phyloP scores from a whole-genome alignment of 768 basidiomycete genomes.

The Russula abietina region DNA sequence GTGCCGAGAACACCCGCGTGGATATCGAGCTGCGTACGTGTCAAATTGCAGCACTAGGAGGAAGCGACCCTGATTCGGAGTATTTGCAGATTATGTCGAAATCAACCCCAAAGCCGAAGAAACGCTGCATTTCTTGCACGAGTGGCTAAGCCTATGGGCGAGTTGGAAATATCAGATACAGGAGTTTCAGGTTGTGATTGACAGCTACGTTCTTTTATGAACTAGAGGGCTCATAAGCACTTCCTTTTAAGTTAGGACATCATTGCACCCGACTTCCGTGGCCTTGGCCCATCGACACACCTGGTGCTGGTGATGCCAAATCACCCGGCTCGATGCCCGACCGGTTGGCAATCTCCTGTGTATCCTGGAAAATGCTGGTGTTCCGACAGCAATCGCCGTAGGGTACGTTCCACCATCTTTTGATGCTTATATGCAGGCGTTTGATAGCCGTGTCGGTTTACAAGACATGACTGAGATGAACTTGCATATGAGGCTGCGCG shows the following conservation, averaged over 20 bases:
- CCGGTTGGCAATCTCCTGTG: slow-evolving; percentile 55
- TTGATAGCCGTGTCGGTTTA: background rate
- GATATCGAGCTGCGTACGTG: slow-evolving; percentile 20
- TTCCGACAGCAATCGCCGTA: slow-evolving; percentile 49
- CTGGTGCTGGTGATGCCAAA: slow-evolving; percentile 55
- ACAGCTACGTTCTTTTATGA: background rate
- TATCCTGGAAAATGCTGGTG: slow-evolving; percentile 47
- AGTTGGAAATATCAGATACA: slow-evolving; percentile 68
- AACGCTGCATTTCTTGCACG: slow-evolving; percentile 65
- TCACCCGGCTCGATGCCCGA: slow-evolving; percentile 56
- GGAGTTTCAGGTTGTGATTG: slow-evolving; percentile 47
- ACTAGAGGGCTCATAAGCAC: background rate
- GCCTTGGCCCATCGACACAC: slow-evolving; percentile 63
- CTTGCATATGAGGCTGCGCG: slow-evolving; percentile 65
- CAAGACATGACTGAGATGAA: slow-evolving; percentile 72
- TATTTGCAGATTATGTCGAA: slow-evolving; percentile 43
- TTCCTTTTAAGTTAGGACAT: slow-evolving; percentile 47
- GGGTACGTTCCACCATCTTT: slow-evolving; percentile 39
- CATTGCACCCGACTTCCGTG: slow-evolving; percentile 57
- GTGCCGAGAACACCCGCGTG: slow-evolving; percentile 10
- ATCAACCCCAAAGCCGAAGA: slow-evolving; percentile 48
- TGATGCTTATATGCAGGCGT: background rate
- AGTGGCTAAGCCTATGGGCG: slow-evolving; percentile 76
- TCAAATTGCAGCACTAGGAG: background rate
- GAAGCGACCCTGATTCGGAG: background rate